phyloP scores from a whole-genome alignment of 2,329 filamentous ascomycete genomes.

The Pseudophaeomoniella oleicola region DNA sequence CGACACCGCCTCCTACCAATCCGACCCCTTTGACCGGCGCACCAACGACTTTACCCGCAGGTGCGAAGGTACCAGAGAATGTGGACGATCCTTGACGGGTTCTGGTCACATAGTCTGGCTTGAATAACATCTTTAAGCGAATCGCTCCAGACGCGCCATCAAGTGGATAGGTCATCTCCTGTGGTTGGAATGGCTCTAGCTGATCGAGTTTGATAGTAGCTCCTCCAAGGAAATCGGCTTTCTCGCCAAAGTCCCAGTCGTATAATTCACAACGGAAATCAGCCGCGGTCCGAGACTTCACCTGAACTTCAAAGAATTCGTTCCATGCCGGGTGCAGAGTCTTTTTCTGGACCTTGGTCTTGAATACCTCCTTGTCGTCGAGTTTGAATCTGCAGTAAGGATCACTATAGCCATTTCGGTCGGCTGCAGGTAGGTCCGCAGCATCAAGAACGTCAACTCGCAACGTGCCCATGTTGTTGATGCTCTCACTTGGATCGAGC shows the following conservation, averaged over 20 bases:
- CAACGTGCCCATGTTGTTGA: constrained; percentile 96
- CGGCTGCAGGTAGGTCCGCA: constrained; percentile 74
- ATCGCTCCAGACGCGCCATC: constrained; percentile 83
- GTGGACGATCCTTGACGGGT: constrained; percentile 81
- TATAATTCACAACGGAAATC: constrained; percentile 73
- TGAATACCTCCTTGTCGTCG: constrained; percentile 80
- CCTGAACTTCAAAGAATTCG: constrained; percentile 74
- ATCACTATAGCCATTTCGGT: constrained; percentile 92
- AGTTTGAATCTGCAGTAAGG: constrained; percentile 92
- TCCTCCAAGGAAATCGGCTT: constrained; percentile 76
- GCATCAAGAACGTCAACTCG: constrained; percentile 88
- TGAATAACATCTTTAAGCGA: constrained; percentile 76
- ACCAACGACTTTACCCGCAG: constrained; percentile 79
- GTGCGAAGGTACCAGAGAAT: constrained; percentile 78
- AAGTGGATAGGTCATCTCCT: constrained; percentile 59
- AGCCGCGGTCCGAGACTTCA: constrained; percentile 72
- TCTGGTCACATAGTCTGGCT: constrained; percentile 77
- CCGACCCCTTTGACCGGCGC: constrained; percentile 89
- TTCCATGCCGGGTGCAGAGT: constrained; percentile 92
- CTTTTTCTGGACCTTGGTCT: constrained; percentile 94
- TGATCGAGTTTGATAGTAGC: constrained; percentile 60
- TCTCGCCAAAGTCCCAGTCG: constrained; percentile 95
- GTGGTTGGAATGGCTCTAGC: constrained; percentile 71
- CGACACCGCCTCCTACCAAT: constrained; percentile 66
- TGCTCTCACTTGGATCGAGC: constrained; percentile 86